phyloP scores from a whole-genome alignment of 2,329 filamentous ascomycete species.

The Epicoccum sorghinum region DNA sequence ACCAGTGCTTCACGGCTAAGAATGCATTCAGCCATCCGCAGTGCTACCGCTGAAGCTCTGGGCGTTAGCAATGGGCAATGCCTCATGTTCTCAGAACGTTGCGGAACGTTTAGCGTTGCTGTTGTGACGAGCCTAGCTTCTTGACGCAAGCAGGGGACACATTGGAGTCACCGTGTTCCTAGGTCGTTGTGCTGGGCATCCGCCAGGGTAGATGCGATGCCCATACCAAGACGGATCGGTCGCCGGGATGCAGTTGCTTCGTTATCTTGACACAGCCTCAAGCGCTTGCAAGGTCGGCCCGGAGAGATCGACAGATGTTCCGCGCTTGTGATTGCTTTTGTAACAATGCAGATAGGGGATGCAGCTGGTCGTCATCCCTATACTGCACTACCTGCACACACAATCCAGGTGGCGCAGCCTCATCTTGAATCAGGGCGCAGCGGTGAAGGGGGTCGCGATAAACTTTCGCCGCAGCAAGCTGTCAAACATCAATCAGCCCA shows the following conservation, averaged over 20 bases:
- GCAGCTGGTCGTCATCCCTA: constrained; percentile 7
- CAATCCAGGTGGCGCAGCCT: constrained; percentile 7
- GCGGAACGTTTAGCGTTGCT: not conserved
- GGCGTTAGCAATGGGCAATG: constrained; percentile 22
- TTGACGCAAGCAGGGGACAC: not conserved
- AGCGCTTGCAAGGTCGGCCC: not conserved
- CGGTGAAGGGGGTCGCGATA: not conserved
- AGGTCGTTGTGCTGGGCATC: not conserved
- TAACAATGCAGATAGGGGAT: constrained; percentile 17
- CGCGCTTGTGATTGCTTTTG: constrained; percentile 14
- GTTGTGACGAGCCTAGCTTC: not conserved
- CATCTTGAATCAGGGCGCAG: constrained; percentile 9
- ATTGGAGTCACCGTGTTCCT: not conserved
- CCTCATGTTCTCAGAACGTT: not conserved
- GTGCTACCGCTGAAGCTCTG: constrained; percentile 32
- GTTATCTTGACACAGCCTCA: constrained; percentile 22
- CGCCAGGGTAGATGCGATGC: not conserved
- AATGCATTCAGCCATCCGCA: constrained; percentile 21
- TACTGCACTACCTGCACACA: not conserved
- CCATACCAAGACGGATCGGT: constrained; percentile 15
- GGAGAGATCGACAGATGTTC: constrained; percentile 14
- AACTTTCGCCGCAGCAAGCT: constrained; percentile 1
- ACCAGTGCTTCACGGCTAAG: constrained; percentile 14
- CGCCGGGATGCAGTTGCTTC: constrained; percentile 13
- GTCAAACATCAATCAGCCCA: not conserved